Conservation (phyloP, 345 rosid genomes). For the Hibiscus trionum region DNA sequence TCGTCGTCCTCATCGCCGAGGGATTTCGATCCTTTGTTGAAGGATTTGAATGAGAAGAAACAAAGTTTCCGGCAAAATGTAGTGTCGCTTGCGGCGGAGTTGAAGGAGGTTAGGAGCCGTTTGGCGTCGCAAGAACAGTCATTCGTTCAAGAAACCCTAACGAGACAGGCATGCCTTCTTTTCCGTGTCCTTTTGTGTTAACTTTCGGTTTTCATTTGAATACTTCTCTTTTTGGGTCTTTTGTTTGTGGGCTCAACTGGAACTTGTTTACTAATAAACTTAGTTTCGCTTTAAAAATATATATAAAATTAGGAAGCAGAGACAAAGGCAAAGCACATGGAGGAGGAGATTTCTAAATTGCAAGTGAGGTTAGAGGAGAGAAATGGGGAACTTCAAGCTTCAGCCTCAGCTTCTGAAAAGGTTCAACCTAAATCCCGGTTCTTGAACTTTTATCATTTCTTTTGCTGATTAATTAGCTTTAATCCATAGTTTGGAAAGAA, state of each 20-base stretch:
- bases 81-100: slow-evolving; percentile 75
- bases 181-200: neutral
- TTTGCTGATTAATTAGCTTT: neutral
- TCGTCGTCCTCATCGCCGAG: slow-evolving; percentile 22
- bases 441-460: neutral
- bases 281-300: neutral
- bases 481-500: slow-evolving; percentile 9
- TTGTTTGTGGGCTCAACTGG: slow-evolving; percentile 25
- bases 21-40: slow-evolving; percentile 70
- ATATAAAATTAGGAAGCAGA: slow-evolving; percentile 57
- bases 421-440: slow-evolving; percentile 24
- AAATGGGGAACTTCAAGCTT: slow-evolving; percentile 51
- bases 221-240: slow-evolving; percentile 7
- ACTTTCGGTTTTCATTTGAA: slow-evolving; percentile 10
- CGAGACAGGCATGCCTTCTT: slow-evolving; percentile 52
- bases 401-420: slow-evolving; percentile 66
- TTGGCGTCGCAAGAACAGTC: slow-evolving; percentile 59
- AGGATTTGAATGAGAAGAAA: slow-evolving; percentile 89
- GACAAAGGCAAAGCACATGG: slow-evolving; percentile 59
- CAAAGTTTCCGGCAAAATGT: slow-evolving; percentile 75
- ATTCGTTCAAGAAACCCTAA: slow-evolving; percentile 57
- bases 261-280: slow-evolving; percentile 1
- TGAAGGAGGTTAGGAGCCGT: slow-evolving; percentile 70
- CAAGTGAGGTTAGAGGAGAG: slow-evolving; percentile 50
- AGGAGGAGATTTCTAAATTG: slow-evolving; percentile 42